phyloP scores from a whole-genome alignment of 331 rosid genomes.

The Arachis monticola region DNA sequence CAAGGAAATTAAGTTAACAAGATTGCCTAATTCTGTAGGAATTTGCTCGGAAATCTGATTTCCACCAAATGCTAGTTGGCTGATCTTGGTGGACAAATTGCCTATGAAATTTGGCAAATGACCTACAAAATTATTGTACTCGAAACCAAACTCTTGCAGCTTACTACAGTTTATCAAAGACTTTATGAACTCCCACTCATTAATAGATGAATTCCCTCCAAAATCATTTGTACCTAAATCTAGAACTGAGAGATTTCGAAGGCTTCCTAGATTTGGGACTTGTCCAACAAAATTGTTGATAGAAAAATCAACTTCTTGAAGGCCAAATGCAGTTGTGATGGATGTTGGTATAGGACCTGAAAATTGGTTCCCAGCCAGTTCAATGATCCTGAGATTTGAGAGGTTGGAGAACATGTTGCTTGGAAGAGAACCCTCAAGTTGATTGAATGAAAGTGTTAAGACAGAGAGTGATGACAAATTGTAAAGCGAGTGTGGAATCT shows the following conservation, averaged over 20 bases:
- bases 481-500: neutral
- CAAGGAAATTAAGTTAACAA: neutral
- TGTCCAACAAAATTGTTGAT: neutral
- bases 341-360: conserved; percentile 39
- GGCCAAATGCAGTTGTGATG: conserved; percentile 36
- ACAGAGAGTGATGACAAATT: neutral
- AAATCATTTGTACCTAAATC: neutral
- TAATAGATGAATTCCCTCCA: neutral
- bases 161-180: conserved; percentile 4
- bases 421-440: conserved; percentile 32
- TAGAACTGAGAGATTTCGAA: neutral
- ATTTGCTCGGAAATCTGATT: neutral
- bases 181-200: neutral
- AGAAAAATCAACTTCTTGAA: neutral
- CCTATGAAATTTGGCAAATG: neutral
- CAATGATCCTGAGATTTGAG: neutral
- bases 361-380: neutral
- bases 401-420: neutral
- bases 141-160: neutral
- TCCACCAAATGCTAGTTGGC: neutral
- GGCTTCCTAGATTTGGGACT: neutral
- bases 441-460: neutral
- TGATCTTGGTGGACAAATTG: conserved; percentile 17
- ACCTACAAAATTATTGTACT: conserved; percentile 1
- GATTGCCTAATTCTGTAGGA: neutral